These are phyloP conservation scores for Trichoderma polysporum DNA, from an alignment of 2,329 filamentous ascomycete species.

Conservation along the genomic window DNA sequence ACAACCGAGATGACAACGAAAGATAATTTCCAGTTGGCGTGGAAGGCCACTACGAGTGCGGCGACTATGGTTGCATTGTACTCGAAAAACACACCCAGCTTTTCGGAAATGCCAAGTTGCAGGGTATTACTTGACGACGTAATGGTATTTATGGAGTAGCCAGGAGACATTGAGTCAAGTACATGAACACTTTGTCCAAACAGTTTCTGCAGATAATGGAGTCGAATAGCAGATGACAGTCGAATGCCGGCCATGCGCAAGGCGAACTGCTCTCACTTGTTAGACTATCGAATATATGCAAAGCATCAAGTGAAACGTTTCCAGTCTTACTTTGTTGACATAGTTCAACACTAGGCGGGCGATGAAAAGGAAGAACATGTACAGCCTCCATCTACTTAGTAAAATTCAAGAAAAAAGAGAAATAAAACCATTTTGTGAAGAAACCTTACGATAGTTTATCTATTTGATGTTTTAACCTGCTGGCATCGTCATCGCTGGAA, in stretches of 20 bases:
- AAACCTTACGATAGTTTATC: not conserved
- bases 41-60: conserved; percentile 55
- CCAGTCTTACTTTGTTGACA: not conserved
- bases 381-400: not conserved
- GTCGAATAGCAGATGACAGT: conserved; percentile 60
- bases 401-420: not conserved
- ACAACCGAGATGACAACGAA: conserved; percentile 58
- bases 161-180: conserved; percentile 64
- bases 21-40: conserved; percentile 58
- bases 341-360: not conserved
- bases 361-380: not conserved
- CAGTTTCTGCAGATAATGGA: conserved; percentile 63
- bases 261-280: conserved; percentile 48
- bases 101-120: conserved; percentile 65
- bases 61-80: conserved; percentile 52
- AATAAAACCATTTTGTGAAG: not conserved
- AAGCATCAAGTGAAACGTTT: not conserved
- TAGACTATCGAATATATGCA: not conserved
- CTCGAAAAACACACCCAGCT: conserved; percentile 59
- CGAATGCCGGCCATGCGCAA: conserved; percentile 63
- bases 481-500: not conserved
- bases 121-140: conserved; percentile 62
- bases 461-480: not conserved
- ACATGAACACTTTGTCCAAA: conserved; percentile 66
- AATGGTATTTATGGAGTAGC: conserved; percentile 61